Evolutionary conservation across 202 grass and related monocot genomes (phyloP), one percentile per base, ranked within the genome.

Genomic region (Digitaria exilis): DNA sequence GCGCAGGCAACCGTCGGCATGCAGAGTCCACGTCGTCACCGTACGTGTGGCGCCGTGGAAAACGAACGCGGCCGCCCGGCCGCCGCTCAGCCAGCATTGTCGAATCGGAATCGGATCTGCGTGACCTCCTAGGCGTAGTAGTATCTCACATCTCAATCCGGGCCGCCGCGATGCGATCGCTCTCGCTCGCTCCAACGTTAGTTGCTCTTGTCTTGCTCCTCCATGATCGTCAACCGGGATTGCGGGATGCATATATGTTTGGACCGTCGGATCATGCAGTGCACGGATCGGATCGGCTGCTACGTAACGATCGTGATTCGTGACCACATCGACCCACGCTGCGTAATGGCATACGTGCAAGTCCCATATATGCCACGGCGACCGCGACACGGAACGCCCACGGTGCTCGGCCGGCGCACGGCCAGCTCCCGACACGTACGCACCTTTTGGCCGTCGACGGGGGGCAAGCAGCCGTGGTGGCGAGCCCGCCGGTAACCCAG

Each of bases 1-100:
- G 84, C 84, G 76, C 74, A 42, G 57, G 15, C 25, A 37, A 9
- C 62, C 34, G 49, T 76, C 12, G 31, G n/a, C n/a, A n/a, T n/a
- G n/a, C 41, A 66, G 70, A 63, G 56, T 16, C 58, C 22, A 10
- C 22, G 74, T n/a, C n/a, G n/a, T 74, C 71, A 55, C 30, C 50
- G 48, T n/a, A n/a, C n/a, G n/a, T 31, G 18, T 52, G 71, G 48
- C 71, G 32, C 72, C 50, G 54, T 26, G 43, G 76, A 9, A 65
- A 59, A 35, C 42, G 59, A 55, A 75, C 51, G 54, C 12, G 1
- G 41, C n/a, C n/a, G n/a, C n/a, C n/a, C n/a, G n/a, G n/a, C n/a
- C n/a, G n/a, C n/a, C n/a, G n/a, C n/a, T n/a, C n/a, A n/a, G n/a
- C n/a, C n/a, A n/a, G n/a, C n/a, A n/a, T n/a, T n/a, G n/a, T n/a